These are phyloP conservation scores for Termitomyces bulborhizus DNA, from an alignment of 768 basidiomycete species.

Conservation along the genomic window DNA sequence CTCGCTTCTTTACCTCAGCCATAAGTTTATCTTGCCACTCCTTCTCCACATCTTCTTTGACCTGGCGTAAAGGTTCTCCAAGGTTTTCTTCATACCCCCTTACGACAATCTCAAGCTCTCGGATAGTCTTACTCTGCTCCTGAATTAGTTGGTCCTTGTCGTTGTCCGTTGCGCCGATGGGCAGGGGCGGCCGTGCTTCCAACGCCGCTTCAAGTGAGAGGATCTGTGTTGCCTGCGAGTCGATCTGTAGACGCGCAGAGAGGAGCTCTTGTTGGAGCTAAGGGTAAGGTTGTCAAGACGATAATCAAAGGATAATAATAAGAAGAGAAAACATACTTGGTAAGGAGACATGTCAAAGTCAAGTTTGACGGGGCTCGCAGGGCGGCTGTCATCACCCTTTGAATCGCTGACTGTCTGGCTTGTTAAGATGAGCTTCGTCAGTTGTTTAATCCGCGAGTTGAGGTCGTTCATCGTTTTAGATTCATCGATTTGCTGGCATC, in stretches of 20 bases:
- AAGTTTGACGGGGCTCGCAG: constrained; percentile 79
- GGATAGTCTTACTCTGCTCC: constrained; percentile 69
- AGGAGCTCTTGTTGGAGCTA: constrained; percentile 88
- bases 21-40: constrained; percentile 63
- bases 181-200: constrained; percentile 60
- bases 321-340: constrained; percentile 40
- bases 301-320: background rate
- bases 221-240: constrained; percentile 78
- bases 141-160: constrained; percentile 70
- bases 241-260: constrained; percentile 66
- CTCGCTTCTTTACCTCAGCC: constrained; percentile 49
- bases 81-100: constrained; percentile 69
- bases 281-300: background rate
- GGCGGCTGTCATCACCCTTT: constrained; percentile 65
- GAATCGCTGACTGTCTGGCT: constrained; percentile 74
- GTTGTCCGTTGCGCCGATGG: constrained; percentile 60
- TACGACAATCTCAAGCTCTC: constrained; percentile 70
- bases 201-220: constrained; percentile 78
- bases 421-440: constrained; percentile 81
- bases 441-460: constrained; percentile 71
- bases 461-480: constrained; percentile 81
- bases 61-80: constrained; percentile 58
- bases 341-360: constrained; percentile 89
- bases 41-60: constrained; percentile 68
- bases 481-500: constrained; percentile 70